Base-by-base conservation (phyloP, 495 filamentous ascomycete genomes). In the Delitschia confertaspora region DNA sequence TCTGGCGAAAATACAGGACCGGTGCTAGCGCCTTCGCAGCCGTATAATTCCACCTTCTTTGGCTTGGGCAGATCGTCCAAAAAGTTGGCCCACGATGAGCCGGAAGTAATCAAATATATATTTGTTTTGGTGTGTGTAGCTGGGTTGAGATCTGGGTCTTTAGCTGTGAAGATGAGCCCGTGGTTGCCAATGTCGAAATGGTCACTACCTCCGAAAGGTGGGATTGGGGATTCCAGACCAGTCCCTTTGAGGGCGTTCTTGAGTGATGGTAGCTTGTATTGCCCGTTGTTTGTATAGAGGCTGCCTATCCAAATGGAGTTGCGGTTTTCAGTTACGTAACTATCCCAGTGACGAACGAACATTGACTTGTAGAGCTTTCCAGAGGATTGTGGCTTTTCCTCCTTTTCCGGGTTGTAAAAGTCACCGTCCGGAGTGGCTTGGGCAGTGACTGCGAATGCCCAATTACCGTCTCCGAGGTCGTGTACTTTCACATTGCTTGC, bases 101-200 rank as follows among this genome's bases (percentile, higher is more conserved):
- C 60, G 3, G 88, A 68, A 1, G 81, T 72, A 6, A 85, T 71
- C 49, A 79, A 80, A 60, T 85, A 88, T 19, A 86, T 65, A 41
- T 84, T 78, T 25, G 80, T 80, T 48, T 87, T 83, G 3, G 89
- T 95, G 63, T 91, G 80, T 9, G 76, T 71, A 0, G 89, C 88
- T 3, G 80, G 78, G 50, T 85, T 77, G 3, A 91, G 56, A 5
- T 72, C 70, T 0, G 88, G 88, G 54, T 93, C 87, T 53, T 86
- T 93, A 0, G 88, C 78, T 21, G 93, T 76, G 60, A 95, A 95
- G 1, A 83, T 77, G 43, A 95, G 69, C 1, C 72, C 71, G 4
- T 62, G 60, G 1, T 62, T 59, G 42, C 69, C 67, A 37, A 81
- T 68, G 48, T 76, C 76, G 48, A 78, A 82, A 52, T 79, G 60